Evolutionary conservation across 2,329 filamentous ascomycete genomes (phyloP).

Genomic region (Talaromyces sp.): DNA sequence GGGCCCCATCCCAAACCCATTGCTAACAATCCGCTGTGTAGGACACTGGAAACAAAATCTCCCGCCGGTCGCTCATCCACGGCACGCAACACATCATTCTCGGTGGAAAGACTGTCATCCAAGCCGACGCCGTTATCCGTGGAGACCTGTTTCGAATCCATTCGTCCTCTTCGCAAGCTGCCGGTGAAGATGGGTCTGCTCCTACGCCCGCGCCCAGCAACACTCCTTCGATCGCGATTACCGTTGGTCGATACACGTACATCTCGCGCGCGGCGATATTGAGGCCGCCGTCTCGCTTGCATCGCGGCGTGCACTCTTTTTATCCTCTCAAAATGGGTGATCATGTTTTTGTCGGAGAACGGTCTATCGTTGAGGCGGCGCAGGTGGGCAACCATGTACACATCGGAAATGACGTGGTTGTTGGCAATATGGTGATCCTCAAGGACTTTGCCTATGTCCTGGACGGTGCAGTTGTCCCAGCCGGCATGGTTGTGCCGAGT

Average conservation of each 20-base stretch:
- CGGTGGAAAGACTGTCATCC: conserved; percentile 91
- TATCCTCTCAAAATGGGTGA: conserved; percentile 78
- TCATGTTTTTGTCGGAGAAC: conserved; percentile 82
- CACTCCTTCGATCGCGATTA: conserved; percentile 54
- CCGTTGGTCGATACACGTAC: conserved; percentile 88
- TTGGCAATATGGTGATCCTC: conserved; percentile 84
- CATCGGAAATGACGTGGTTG: conserved; percentile 70
- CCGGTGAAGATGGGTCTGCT: conserved; percentile 7
- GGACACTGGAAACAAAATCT: conserved; percentile 99
- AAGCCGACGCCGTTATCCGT: conserved; percentile 89
- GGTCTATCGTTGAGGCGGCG: conserved; percentile 75
- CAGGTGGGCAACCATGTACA: conserved; percentile 80
- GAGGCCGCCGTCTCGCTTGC: conserved; percentile 75
- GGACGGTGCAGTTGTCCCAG: conserved; percentile 76
- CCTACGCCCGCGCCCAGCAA: conserved; percentile 20
- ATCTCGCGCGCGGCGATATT: conserved; percentile 74
- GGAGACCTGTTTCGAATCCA: conserved; percentile 71
- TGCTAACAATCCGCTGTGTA: conserved; percentile 30
- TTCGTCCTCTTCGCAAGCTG: conserved; percentile 14
- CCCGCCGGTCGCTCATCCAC: conserved; percentile 82
- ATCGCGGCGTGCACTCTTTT: conserved; percentile 61
- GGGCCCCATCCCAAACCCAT: conserved; percentile 8
- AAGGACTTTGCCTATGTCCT: conserved; percentile 90
- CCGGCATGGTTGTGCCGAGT: conserved; percentile 87
- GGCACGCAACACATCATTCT: conserved; percentile 98